Percentiles rank a stretch among this genome's conserved stretches.
phyloP scores from a whole-genome alignment of 257 asterid species.

The Solanum infundibuliforme region DNA sequence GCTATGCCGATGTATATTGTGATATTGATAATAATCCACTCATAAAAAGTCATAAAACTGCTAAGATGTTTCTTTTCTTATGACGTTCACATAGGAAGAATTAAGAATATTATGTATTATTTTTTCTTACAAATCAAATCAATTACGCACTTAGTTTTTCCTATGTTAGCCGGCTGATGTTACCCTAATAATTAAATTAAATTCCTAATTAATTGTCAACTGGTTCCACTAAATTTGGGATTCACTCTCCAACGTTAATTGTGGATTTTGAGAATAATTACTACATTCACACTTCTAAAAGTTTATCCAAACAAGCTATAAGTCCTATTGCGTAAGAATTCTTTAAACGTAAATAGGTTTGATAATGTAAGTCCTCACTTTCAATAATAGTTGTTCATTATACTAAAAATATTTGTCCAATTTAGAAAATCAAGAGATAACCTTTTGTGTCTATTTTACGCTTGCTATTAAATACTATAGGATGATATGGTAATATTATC shows the following conservation, averaged over 20 bases:
- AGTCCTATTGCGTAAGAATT: no score
- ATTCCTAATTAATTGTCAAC: background rate
- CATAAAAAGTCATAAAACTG: background rate
- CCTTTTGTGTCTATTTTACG: no score
- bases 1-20: background rate
- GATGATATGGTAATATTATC: no score
- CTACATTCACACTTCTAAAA: background rate
- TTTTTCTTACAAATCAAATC: background rate
- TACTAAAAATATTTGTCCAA: no score
- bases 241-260: background rate
- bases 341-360: background rate
- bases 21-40: background rate
- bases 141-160: background rate
- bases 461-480: no score
- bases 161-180: constrained; percentile 1
- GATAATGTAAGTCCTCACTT: background rate
- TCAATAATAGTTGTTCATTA: no score
- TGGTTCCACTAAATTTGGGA: background rate
- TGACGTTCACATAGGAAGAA: background rate
- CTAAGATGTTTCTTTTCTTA: background rate
- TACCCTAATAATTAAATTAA: background rate
- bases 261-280: background rate
- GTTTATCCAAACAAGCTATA: background rate
- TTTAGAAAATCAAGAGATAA: no score
- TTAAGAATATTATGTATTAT: background rate